These are phyloP conservation scores for Zygosaccharomyces sapae DNA, from an alignment of 1,139 yeast genomes.

Conservation along the genomic window DNA sequence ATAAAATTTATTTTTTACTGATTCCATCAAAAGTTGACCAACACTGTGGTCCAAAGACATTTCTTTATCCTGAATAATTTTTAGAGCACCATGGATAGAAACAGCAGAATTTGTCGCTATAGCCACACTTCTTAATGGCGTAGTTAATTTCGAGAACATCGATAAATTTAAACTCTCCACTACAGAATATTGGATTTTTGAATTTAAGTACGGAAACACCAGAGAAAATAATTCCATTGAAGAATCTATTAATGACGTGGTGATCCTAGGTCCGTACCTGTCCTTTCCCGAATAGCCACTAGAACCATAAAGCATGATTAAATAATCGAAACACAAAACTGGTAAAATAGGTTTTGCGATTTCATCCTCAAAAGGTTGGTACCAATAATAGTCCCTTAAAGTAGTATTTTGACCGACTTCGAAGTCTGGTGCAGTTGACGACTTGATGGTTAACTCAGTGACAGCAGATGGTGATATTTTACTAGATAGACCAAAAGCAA, in stretches of 20 bases:
- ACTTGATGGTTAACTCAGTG: conserved; percentile 37
- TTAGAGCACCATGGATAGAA: conserved; percentile 58
- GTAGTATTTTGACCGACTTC: conserved; percentile 24
- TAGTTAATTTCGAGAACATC: conserved; percentile 38
- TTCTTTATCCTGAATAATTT: conserved; percentile 28
- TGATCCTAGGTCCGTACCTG: conserved; percentile 37
- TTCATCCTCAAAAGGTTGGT: conserved; percentile 37
- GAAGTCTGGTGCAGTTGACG: conserved; percentile 10
- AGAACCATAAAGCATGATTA: conserved; percentile 32
- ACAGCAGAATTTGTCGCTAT: conserved; percentile 58
- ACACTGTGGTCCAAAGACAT: conserved; percentile 45
- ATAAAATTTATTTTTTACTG: conserved; percentile 45
- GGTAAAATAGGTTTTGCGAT: conserved; percentile 39
- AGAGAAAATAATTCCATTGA: conserved; percentile 73
- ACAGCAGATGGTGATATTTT: conserved; percentile 38
- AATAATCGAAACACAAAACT: conserved; percentile 42
- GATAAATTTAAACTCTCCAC: conserved; percentile 72
- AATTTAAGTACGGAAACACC: conserved; percentile 68
- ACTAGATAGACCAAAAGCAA: conserved; percentile 44
- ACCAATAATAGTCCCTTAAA: conserved; percentile 35
- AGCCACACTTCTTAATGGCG: conserved; percentile 45
- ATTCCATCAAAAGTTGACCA: conserved; percentile 50
- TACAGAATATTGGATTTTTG: conserved; percentile 79
- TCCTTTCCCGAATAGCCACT: conserved; percentile 32
- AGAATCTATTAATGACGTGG: conserved; percentile 63